These are phyloP conservation scores for Syzygium jambos DNA, from an alignment of 345 rosid genomes.

Conservation along the genomic window DNA sequence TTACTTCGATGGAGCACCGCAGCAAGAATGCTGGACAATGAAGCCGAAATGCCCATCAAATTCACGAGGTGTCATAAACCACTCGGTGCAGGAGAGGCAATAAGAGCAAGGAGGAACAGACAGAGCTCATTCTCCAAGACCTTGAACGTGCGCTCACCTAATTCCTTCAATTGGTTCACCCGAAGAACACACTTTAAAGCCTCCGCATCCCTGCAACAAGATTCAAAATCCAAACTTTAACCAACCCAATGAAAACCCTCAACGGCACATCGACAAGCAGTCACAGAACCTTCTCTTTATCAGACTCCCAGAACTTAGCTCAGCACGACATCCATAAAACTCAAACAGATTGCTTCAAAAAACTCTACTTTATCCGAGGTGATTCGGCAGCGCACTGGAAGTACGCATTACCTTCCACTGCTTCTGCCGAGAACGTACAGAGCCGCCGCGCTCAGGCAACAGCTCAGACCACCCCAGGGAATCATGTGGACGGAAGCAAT, in stretches of 20 bases:
- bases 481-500: constrained; percentile 13
- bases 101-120: background rate
- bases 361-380: background rate
- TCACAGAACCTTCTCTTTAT: background rate
- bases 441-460: constrained; percentile 89
- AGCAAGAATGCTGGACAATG: background rate
- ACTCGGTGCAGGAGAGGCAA: background rate
- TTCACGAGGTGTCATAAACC: background rate
- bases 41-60: background rate
- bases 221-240: background rate
- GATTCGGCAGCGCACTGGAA: background rate
- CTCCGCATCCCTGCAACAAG: constrained; percentile 64
- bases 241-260: background rate
- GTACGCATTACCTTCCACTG: constrained; percentile 59
- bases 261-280: background rate
- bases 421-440: constrained; percentile 87
- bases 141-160: constrained; percentile 34
- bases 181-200: constrained; percentile 64
- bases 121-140: background rate
- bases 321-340: background rate
- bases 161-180: constrained; percentile 73
- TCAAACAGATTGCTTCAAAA: background rate
- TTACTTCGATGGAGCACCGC: background rate
- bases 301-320: background rate
- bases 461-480: constrained; percentile 86